Evolutionary conservation across 495 filamentous ascomycete genomes (phyloP).

Genomic region (Neurospora sublineolata): DNA sequence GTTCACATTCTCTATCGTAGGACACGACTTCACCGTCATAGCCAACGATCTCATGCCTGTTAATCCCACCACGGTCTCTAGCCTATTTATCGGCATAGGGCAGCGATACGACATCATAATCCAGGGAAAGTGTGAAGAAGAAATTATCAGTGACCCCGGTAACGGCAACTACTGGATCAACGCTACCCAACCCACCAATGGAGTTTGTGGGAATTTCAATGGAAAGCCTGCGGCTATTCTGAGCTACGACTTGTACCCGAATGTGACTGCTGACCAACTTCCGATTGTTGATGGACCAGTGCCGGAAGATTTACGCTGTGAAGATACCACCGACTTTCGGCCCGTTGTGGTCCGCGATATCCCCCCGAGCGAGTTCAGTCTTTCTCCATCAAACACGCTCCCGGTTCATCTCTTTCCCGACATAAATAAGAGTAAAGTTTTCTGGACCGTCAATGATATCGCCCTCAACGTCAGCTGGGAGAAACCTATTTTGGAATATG

Average conservation of each 20-base stretch:
- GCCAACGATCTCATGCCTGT: constrained; percentile 41
- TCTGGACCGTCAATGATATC: constrained; percentile 23
- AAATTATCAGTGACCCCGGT: constrained; percentile 30
- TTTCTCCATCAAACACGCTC: not conserved
- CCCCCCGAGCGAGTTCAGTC: not conserved
- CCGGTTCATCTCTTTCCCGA: not conserved
- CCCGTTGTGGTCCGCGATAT: constrained; percentile 3
- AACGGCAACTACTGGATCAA: constrained; percentile 35
- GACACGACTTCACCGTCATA: constrained; percentile 38
- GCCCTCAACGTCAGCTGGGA: constrained; percentile 25
- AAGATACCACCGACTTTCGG: constrained; percentile 3
- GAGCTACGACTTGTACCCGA: constrained; percentile 5
- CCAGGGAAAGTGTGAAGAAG: constrained; percentile 10
- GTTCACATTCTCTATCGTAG: constrained; percentile 38
- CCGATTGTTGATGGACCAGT: constrained; percentile 2
- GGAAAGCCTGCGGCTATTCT: constrained; percentile 7
- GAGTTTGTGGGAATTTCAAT: not conserved
- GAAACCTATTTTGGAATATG: constrained; percentile 26
- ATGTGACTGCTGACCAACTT: not conserved
- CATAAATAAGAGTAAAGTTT: not conserved
- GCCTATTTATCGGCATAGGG: constrained; percentile 45
- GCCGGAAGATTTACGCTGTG: constrained; percentile 5
- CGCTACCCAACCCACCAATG: not conserved
- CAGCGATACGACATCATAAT: constrained; percentile 61
- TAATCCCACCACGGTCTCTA: constrained; percentile 12